Conservation (phyloP, 2,329 filamentous ascomycete genomes). For the Fusarium sp. region DNA sequence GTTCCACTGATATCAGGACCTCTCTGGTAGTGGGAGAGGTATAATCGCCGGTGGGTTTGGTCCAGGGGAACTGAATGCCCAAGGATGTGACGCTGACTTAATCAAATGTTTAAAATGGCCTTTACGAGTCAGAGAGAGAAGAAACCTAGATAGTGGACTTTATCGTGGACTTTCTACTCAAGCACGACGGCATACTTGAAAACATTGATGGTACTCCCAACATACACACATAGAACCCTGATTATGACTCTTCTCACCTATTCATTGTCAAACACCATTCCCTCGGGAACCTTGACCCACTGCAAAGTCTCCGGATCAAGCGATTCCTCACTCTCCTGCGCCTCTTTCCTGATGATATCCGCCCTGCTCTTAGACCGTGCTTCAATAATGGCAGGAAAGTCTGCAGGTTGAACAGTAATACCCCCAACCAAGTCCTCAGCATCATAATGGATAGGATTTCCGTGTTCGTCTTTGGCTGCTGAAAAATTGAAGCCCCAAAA, state of each 20-base stretch:
- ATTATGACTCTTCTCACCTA: not conserved
- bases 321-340: not conserved
- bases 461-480: not conserved
- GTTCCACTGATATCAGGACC: too few species aligned
- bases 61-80: too few species aligned
- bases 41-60: too few species aligned
- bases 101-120: too few species aligned
- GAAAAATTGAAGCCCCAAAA: not conserved
- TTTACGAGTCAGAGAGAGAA: too few species aligned
- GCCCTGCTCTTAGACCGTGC: not conserved
- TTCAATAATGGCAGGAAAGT: not conserved
- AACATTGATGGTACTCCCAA: too few species aligned
- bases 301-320: not conserved
- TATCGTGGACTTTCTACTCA: too few species aligned
- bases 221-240: not conserved
- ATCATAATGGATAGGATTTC: not conserved
- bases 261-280: not conserved
- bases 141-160: too few species aligned
- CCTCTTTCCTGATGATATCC: not conserved
- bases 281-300: not conserved
- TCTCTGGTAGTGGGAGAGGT: too few species aligned
- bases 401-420: not conserved
- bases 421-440: not conserved
- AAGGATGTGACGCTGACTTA: too few species aligned
- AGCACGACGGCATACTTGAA: too few species aligned